Percentiles rank a stretch among this genome's conserved stretches.
These are phyloP conservation scores for Russula virescens DNA, from an alignment of 768 basidiomycete genomes.

Conservation along the genomic window DNA sequence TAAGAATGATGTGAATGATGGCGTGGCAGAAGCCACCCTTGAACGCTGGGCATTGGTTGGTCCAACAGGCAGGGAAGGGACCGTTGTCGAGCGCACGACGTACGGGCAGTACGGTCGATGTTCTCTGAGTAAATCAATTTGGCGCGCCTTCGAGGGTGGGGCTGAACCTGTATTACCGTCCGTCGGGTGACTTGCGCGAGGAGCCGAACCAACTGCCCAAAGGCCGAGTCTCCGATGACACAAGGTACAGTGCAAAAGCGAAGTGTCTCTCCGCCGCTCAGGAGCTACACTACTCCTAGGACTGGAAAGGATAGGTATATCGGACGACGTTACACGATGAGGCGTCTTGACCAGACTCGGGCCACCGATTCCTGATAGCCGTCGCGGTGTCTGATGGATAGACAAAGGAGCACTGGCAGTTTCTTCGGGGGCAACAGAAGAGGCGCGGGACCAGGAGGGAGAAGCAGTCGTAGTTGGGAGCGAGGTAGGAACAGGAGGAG, in stretches of 20 bases:
- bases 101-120: conserved; percentile 87
- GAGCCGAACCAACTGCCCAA: conserved; percentile 20
- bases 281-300: conserved; percentile 15
- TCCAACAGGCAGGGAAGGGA: conserved; percentile 48
- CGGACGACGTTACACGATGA: conserved; percentile 13
- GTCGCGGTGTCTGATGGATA: conserved; percentile 24
- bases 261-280: conserved; percentile 27
- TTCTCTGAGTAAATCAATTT: conserved; percentile 72
- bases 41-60: conserved; percentile 5
- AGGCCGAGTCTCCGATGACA: conserved; percentile 23
- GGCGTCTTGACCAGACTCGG: conserved; percentile 14
- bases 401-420: conserved; percentile 28
- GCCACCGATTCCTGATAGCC: conserved; percentile 5
- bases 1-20: conserved; percentile 29
- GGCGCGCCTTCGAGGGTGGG: conserved; percentile 34
- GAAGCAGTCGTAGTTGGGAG: conserved; percentile 17
- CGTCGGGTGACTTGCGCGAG: conserved; percentile 14
- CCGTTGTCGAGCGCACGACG: conserved; percentile 58
- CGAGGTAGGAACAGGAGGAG: conserved; percentile 28
- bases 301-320: conserved; percentile 17
- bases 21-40: conserved; percentile 17
- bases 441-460: conserved; percentile 26
- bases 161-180: conserved; percentile 9
- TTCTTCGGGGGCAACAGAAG: conserved; percentile 15
- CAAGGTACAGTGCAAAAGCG: conserved; percentile 22